These are phyloP conservation scores for Backusella circina DNA, from an alignment of 192 early-diverging fungal species.

Conservation along the genomic window DNA sequence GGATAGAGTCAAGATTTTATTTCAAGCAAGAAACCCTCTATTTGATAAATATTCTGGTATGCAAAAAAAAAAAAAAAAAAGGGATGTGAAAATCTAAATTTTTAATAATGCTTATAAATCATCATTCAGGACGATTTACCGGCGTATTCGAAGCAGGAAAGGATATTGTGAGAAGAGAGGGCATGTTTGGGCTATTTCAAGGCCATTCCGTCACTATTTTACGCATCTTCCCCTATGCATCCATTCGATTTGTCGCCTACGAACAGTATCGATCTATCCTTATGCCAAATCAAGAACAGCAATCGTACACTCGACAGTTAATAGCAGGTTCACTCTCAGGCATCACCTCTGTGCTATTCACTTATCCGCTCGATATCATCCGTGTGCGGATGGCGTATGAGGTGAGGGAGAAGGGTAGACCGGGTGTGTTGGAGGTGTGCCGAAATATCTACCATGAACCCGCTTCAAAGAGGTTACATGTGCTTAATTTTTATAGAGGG, in stretches of 20 bases:
- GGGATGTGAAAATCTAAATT: background rate
- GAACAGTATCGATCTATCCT: conserved; percentile 80
- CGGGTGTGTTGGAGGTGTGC: conserved; percentile 23
- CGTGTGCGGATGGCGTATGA: conserved; percentile 94
- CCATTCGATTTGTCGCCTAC: conserved; percentile 95
- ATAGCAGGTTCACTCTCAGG: conserved; percentile 77
- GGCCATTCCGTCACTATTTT: conserved; percentile 93
- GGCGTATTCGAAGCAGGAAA: conserved; percentile 81
- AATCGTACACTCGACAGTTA: conserved; percentile 63
- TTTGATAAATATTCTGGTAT: conserved; percentile 66
- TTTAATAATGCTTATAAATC: background rate
- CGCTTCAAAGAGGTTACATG: conserved; percentile 41
- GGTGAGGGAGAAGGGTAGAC: conserved; percentile 35
- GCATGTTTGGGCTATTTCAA: conserved; percentile 83
- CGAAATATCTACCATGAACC: conserved; percentile 77
- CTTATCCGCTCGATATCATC: conserved; percentile 93
- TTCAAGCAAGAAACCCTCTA: conserved; percentile 72
- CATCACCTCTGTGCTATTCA: conserved; percentile 81
- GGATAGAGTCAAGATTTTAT: conserved; percentile 84
- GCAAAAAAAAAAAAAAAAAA: background rate
- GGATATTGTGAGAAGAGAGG: conserved; percentile 70
- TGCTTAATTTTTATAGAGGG: conserved; percentile 94
- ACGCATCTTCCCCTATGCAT: conserved; percentile 95
- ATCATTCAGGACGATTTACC: conserved; percentile 57
- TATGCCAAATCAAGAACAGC: conserved; percentile 63